Base-by-base conservation (phyloP, 164 flowering plant species). In the Sedum album region DNA sequence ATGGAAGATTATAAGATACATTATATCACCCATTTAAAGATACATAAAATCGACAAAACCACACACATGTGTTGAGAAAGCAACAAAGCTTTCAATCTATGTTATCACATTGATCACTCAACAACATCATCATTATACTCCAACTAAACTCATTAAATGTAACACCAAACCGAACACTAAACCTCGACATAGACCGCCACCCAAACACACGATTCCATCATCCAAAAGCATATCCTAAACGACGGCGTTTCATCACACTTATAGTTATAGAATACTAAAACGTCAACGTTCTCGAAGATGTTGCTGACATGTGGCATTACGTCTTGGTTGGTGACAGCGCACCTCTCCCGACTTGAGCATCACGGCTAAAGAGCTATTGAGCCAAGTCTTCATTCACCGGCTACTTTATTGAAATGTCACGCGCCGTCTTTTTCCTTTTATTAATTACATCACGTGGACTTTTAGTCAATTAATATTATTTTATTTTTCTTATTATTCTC, bases 371-470 rank as follows among this genome's bases (percentile, higher is more conserved):
- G 11, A 0, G 23, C 28, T 48, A 5, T 21, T 23, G 25, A 21
- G 30, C 10, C 10, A 25, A 5, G 10, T n/a, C n/a, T n/a, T n/a
- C n/a, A n/a, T n/a, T n/a, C n/a, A n/a, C n/a, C n/a, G n/a, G n/a
- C n/a, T n/a, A n/a, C n/a, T n/a, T n/a, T n/a, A n/a, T n/a, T n/a
- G n/a, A n/a, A n/a, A n/a, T n/a, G n/a, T 25, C 30, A 23, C 60
- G 60, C 30, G 60, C 60, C 60, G 11, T 53, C 60, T n/a, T 53
- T 21, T 53, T 53, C 60, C 30, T 53, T 53, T 53, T 21, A 53
- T 53, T 53, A 21, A 53, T 53, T 53, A 23, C 2, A 23, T 7
- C 60, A 53, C 60, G 60, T 53, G 60, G 60, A 53, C 4, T 46
- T 11, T 46, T 46, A 13, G n/a, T n/a, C n/a, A n/a, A n/a, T n/a